Base-by-base conservation (phyloP, 2,329 filamentous ascomycete genomes). In the Penicillium hordei region DNA sequence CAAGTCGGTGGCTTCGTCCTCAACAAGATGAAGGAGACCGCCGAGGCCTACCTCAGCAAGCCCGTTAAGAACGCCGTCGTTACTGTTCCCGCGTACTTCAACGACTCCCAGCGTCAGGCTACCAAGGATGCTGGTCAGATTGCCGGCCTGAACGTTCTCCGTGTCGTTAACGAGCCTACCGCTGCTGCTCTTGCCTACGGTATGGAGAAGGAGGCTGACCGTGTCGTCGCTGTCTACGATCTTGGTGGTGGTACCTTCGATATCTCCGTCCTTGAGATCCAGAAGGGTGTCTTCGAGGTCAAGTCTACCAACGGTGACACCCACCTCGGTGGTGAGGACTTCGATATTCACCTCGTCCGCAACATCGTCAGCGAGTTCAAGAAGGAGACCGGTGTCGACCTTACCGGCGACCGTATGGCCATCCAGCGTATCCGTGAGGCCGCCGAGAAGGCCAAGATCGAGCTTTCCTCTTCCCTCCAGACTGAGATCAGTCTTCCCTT, bases 271-370 rank as follows among this genome's bases (percentile, higher is more conserved):
- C 89, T 97, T 17, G 92, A 96, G 81, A 97, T 97, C 75, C 92
- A 96, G 82, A 92, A 92, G 79, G 93, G 93, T 78, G 93, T 97
- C 56, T 97, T 97, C 78, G 93, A 97, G 83, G 93, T 97, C 79
- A 97, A 97, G 86, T 96, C 93, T 19, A 97, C 93, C 82, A 96
- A 96, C 79, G 93, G 93, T 87, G 93, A 97, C 78, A 97, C 93
- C 65, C 93, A 97, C 79, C 86, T 97, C 69, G 93, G 93, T 86
- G 93, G 93, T 82, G 93, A 97, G 79, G 93, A 97, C 79, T 97
- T 97, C 74, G 93, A 97, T 75, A 97, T 96, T 74, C 87, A 86
- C 72, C 88, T 97, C 58, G 93, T 97, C 74, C 92, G 92, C 75
- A 89, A 96, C 84, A 84, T 97, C 59, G 91, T 97, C 65, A 84